Conservation (phyloP, 2,329 filamentous ascomycete genomes). For the Akanthomyces dipterigenus region DNA sequence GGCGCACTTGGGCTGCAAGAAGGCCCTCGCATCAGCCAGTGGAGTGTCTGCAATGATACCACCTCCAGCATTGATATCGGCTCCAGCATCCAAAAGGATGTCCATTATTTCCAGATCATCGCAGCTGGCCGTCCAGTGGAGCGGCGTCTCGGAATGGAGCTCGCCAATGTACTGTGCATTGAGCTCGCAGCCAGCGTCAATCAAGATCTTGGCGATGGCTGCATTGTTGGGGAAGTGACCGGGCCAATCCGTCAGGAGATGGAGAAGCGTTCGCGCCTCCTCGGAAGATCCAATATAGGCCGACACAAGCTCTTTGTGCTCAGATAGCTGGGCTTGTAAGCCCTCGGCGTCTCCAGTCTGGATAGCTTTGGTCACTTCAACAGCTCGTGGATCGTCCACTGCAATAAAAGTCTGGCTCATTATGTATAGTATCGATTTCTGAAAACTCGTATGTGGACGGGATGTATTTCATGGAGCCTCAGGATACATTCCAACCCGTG, state of each 20-base stretch:
- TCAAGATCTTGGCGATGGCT: slow-evolving; percentile 2
- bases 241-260: slow-evolving; percentile 15
- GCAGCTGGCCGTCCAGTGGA: slow-evolving; percentile 16
- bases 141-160: slow-evolving; percentile 15
- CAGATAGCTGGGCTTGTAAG: slow-evolving; percentile 10
- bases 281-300: slow-evolving; percentile 10
- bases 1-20: slow-evolving; percentile 14
- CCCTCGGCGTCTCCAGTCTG: slow-evolving; percentile 5
- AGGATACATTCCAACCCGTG: not conserved
- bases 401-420: slow-evolving; percentile 1
- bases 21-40: slow-evolving; percentile 14
- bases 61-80: slow-evolving; percentile 15
- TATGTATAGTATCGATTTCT: no score
- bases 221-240: slow-evolving; percentile 13
- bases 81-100: slow-evolving; percentile 17
- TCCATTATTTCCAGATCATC: slow-evolving; percentile 15
- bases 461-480: not conserved
- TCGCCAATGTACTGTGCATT: slow-evolving; percentile 13
- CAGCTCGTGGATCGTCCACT: slow-evolving; percentile 1
- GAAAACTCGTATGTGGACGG: no score
- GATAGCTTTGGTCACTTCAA: slow-evolving; percentile 11
- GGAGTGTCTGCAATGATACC: slow-evolving; percentile 16
- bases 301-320: slow-evolving; percentile 7
- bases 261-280: slow-evolving; percentile 13
- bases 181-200: slow-evolving; percentile 12